phyloP scores from a whole-genome alignment of 129 eudicot species.

The Escallonia herrerae region DNA sequence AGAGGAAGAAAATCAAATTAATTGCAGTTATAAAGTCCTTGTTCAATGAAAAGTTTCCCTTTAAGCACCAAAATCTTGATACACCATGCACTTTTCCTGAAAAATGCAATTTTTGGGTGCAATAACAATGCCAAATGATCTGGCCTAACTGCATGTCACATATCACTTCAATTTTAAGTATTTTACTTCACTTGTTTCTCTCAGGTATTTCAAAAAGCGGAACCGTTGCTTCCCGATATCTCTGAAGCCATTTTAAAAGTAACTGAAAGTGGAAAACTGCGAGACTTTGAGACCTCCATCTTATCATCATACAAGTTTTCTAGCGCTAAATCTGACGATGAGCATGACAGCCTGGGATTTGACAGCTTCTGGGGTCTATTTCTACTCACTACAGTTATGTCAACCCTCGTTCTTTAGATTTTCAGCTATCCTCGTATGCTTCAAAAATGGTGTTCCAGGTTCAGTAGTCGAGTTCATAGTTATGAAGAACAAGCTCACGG shows the following conservation, averaged over 20 bases:
- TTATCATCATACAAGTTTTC: not conserved
- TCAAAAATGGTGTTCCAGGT: slow-evolving; percentile 3
- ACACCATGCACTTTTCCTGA: no score
- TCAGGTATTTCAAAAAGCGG: not conserved
- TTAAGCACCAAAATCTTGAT: no score
- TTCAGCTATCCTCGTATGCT: not conserved
- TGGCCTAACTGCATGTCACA: no score
- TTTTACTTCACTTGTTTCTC: no score
- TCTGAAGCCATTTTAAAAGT: slow-evolving; percentile 1
- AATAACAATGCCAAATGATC: no score
- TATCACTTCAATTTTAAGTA: no score
- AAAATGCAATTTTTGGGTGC: no score
- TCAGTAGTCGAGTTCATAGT: slow-evolving; percentile 2
- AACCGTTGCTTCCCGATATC: slow-evolving; percentile 1
- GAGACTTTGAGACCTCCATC: not conserved
- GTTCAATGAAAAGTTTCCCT: no score
- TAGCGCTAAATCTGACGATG: not conserved
- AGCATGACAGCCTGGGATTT: not conserved
- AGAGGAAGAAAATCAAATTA: no score
- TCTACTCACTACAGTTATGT: not conserved
- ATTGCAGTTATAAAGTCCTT: no score
- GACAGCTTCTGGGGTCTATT: slow-evolving; percentile 12
- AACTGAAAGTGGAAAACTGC: slow-evolving; percentile 1
- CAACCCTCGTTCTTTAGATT: not conserved
- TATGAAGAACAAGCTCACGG: not conserved